Evolutionary conservation across 2,329 filamentous ascomycete genomes (phyloP), one percentile per base, ranked within the genome.

Genomic region (Helotiales sp.): DNA sequence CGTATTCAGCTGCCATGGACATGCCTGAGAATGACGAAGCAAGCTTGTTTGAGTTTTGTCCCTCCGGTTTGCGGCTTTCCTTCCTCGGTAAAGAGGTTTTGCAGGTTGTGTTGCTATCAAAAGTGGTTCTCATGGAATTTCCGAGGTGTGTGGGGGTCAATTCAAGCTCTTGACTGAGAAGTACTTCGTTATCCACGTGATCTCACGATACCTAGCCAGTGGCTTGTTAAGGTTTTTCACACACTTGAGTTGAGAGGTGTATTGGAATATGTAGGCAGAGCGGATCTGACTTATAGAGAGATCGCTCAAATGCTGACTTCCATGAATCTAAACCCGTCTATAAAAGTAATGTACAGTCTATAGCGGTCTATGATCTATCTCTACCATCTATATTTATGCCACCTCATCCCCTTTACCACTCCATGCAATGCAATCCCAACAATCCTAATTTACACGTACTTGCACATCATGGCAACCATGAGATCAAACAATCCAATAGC

Each of bases 381-480:
- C 19, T 57, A 44, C 44, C 54, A 52, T 54, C 40, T 30, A 44
- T 40, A 46, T 17, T 19, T 31, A 27, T 56, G 15, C 54, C 51
- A 50, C 49, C 40, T 22, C 27, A 54, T 30, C 52, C 19, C 15
- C 52, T 33, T 29, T 44, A 22, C 30, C 29, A 49, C 17, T 31
- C 33, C 57, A 54, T 53, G 30, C 22, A 52, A 25, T 30, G 15
- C 19, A 12, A 29, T 40, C 36, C 52, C 46, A 55, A 40, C n/a
- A 38, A 8, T 50, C 33, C 46, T 22, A 34, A 63, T 65, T 69
- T 71, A 71, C 57, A 90, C 86, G 81, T 89, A 90, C 84, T 92
- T 92, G 88, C 88, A 89, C 89, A 92, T 92, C 83, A 92, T 90
- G 82, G 89, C 89, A 91, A 92, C 85, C 89, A 92, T 92, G 75